Conservation (phyloP, 768 basidiomycete species). For the Tulasnella sp. region DNA sequence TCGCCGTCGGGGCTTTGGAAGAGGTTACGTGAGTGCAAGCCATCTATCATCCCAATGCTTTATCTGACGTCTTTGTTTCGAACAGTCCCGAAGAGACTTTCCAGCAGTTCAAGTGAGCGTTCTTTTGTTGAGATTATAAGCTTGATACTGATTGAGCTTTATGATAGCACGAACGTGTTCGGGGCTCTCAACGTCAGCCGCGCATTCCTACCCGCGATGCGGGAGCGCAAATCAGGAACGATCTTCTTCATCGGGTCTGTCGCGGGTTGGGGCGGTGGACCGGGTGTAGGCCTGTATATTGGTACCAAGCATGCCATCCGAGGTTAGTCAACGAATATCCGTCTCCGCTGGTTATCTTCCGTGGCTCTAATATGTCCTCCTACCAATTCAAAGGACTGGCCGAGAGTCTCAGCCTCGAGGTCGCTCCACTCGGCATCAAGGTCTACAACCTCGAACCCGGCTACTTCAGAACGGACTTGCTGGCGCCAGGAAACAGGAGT, state of each 20-base stretch:
- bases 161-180: slow-evolving; percentile 34
- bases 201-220: slow-evolving; percentile 41
- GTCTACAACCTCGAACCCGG: slow-evolving; percentile 20
- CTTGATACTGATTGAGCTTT: background rate
- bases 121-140: background rate
- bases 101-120: slow-evolving; percentile 25
- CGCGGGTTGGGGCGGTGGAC: slow-evolving; percentile 20
- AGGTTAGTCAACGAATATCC: slow-evolving; percentile 11
- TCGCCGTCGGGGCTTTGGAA: slow-evolving; percentile 25
- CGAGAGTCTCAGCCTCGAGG: slow-evolving; percentile 21
- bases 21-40: slow-evolving; percentile 23
- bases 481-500: slow-evolving; percentile 5
- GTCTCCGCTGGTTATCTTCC: slow-evolving; percentile 20
- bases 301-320: slow-evolving; percentile 34
- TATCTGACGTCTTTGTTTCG: no score
- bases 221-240: slow-evolving; percentile 34
- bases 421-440: slow-evolving; percentile 22
- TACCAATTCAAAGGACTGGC: slow-evolving; percentile 26
- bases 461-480: slow-evolving; percentile 22
- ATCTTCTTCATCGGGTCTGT: slow-evolving; percentile 37
- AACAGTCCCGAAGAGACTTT: slow-evolving; percentile 25
- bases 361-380: background rate
- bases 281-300: slow-evolving; percentile 28
- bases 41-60: no score
- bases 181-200: slow-evolving; percentile 34